phyloP scores from a whole-genome alignment of 352 stramenopile genomes.

The Globisporangium nodosum region DNA sequence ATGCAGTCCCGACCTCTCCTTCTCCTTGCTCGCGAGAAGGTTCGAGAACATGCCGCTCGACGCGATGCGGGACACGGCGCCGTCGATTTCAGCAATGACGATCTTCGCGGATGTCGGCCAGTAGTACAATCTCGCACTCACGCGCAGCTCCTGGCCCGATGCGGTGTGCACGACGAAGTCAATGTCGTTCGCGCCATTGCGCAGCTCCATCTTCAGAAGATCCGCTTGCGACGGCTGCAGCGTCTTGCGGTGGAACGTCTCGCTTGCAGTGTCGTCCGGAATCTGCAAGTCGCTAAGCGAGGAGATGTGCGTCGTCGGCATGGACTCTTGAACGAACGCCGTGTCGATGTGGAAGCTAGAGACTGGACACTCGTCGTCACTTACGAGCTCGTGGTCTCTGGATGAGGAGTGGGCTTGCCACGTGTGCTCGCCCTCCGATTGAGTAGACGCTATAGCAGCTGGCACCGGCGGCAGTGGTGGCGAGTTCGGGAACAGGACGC shows the following conservation, averaged over 20 bases:
- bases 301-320: background rate
- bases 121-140: constrained; percentile 61
- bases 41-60: constrained; percentile 25
- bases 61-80: constrained; percentile 49
- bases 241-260: constrained; percentile 52
- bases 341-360: constrained; percentile 2
- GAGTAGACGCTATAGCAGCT: background rate
- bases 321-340: constrained; percentile 1
- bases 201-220: constrained; percentile 49
- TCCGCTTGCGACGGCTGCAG: constrained; percentile 55
- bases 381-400: background rate
- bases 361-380: background rate
- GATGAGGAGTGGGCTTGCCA: background rate
- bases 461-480: constrained; percentile 27
- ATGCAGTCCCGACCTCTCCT: constrained; percentile 39
- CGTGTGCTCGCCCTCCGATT: constrained; percentile 3
- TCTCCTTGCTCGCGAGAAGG: constrained; percentile 39
- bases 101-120: constrained; percentile 71
- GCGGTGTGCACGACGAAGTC: constrained; percentile 47
- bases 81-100: constrained; percentile 81
- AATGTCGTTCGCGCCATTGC: constrained; percentile 61
- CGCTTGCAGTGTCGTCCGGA: constrained; percentile 1
- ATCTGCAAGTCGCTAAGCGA: background rate
- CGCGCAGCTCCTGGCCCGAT: constrained; percentile 20
- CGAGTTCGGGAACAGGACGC: constrained; percentile 64